Percentiles rank a stretch among this genome's conserved stretches.
phyloP scores from a whole-genome alignment of 768 basidiomycete species.

The Kwoniella newhampshirensis region DNA sequence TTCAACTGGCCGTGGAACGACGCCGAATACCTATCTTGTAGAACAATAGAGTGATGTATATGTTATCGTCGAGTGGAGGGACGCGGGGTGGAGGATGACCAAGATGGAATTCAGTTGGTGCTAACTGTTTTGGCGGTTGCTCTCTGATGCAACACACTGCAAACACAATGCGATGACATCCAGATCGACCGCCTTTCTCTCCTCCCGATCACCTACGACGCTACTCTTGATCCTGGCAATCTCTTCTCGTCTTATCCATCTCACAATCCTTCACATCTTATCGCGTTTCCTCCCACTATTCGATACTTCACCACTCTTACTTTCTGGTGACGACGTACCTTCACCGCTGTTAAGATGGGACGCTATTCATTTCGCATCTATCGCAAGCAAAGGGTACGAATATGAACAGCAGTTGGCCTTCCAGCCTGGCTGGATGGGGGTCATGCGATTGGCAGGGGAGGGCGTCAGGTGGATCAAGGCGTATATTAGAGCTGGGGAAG shows the following conservation, averaged over 20 bases:
- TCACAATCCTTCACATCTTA: slow-evolving; percentile 19
- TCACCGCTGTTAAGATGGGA: slow-evolving; percentile 76
- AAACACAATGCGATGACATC: too few species aligned
- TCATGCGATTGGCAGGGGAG: slow-evolving; percentile 57
- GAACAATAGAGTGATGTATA: not conserved
- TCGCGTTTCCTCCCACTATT: slow-evolving; percentile 22
- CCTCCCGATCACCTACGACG: not conserved
- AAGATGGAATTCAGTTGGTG: too few species aligned
- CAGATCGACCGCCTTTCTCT: too few species aligned
- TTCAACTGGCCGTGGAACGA: not conserved
- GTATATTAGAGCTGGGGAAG: not conserved
- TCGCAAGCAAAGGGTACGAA: slow-evolving; percentile 62
- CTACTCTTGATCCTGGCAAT: slow-evolving; percentile 16
- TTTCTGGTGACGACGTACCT: not conserved
- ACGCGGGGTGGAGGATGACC: too few species aligned
- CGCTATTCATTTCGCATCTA: slow-evolving; percentile 71
- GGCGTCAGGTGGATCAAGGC: slow-evolving; percentile 8
- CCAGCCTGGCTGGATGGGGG: slow-evolving; percentile 65
- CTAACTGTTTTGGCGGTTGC: too few species aligned
- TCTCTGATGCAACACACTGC: too few species aligned
- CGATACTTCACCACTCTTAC: slow-evolving; percentile 33
- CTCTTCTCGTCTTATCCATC: slow-evolving; percentile 14
- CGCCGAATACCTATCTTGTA: not conserved
- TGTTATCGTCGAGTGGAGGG: not conserved
- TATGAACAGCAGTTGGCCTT: slow-evolving; percentile 89